Evolutionary conservation across 768 basidiomycete genomes (phyloP).

Genomic region (Lactarius sanguifluus): DNA sequence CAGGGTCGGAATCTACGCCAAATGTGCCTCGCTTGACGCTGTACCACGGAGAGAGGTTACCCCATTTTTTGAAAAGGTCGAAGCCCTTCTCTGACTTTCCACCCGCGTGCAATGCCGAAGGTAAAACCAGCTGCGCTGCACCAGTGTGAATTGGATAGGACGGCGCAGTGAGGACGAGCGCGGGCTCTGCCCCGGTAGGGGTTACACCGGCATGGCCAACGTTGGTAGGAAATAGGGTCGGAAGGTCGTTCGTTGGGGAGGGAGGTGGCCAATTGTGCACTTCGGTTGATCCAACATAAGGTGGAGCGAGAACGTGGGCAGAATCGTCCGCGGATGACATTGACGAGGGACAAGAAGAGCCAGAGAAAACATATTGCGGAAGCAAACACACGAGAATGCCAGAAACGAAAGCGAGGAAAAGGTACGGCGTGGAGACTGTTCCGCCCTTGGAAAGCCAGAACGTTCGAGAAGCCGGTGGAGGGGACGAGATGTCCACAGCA

Average conservation of each 20-base stretch:
- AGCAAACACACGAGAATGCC: conserved; percentile 23
- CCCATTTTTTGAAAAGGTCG: conserved; percentile 76
- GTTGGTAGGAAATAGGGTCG: conserved; percentile 71
- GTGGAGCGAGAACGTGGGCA: conserved; percentile 47
- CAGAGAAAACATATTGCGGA: conserved; percentile 22
- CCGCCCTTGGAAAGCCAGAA: conserved; percentile 12
- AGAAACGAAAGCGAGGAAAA: conserved; percentile 24
- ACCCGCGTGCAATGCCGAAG: conserved; percentile 37
- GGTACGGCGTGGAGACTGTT: conserved; percentile 13
- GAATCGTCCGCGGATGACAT: neutral
- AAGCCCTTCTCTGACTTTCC: conserved; percentile 43
- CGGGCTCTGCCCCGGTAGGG: conserved; percentile 78
- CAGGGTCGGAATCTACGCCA: conserved; percentile 70
- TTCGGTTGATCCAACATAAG: conserved; percentile 71
- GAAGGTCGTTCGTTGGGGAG: conserved; percentile 68
- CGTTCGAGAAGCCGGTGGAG: conserved; percentile 46
- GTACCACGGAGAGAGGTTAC: conserved; percentile 85
- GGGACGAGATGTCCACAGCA: conserved; percentile 30
- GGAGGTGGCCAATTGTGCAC: conserved; percentile 70
- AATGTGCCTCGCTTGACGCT: conserved; percentile 64
- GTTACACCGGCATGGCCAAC: conserved; percentile 79
- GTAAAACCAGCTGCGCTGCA: conserved; percentile 61
- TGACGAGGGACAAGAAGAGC: conserved; percentile 10
- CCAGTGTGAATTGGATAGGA: conserved; percentile 77
- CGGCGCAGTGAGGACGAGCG: conserved; percentile 69